Conservation (phyloP, 345 rosid genomes). For the Sonneratia caseolaris region DNA sequence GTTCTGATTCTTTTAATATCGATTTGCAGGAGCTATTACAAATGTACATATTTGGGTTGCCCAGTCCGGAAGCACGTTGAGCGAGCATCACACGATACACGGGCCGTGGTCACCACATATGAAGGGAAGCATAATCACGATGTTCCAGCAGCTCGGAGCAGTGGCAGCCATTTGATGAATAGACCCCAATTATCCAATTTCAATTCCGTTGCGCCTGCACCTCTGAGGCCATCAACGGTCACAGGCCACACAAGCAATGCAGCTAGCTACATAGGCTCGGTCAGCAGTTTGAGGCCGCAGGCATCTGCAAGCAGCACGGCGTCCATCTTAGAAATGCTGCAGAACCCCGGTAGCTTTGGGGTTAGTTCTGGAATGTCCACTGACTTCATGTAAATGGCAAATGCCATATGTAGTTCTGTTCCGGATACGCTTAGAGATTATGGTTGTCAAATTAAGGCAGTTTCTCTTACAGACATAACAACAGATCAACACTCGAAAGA, state of each 20-base stretch:
- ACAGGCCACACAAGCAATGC: slow-evolving; percentile 20
- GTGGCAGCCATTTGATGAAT: slow-evolving; percentile 36
- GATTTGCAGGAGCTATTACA: slow-evolving; percentile 80
- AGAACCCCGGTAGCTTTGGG: slow-evolving; percentile 25
- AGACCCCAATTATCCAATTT: slow-evolving; percentile 23
- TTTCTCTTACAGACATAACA: background rate
- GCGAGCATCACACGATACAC: slow-evolving; percentile 68
- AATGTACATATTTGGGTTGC: slow-evolving; percentile 83
- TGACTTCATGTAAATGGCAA: background rate
- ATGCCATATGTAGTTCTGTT: no score
- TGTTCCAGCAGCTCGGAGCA: slow-evolving; percentile 84
- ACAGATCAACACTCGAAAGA: background rate
- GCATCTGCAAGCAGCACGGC: slow-evolving; percentile 21
- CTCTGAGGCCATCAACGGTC: slow-evolving; percentile 57
- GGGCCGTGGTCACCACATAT: slow-evolving; percentile 87
- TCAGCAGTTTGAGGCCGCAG: background rate
- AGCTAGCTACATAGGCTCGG: background rate
- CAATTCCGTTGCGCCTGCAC: slow-evolving; percentile 19
- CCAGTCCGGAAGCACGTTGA: slow-evolving; percentile 92
- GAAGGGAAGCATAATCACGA: slow-evolving; percentile 98
- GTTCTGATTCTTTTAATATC: background rate
- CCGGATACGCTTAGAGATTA: background rate
- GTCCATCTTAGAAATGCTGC: slow-evolving; percentile 40
- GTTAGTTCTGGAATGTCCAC: background rate
- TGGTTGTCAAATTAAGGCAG: background rate